Conservation (phyloP, 169 alveolate species). For the Perkinsus marinus region DNA sequence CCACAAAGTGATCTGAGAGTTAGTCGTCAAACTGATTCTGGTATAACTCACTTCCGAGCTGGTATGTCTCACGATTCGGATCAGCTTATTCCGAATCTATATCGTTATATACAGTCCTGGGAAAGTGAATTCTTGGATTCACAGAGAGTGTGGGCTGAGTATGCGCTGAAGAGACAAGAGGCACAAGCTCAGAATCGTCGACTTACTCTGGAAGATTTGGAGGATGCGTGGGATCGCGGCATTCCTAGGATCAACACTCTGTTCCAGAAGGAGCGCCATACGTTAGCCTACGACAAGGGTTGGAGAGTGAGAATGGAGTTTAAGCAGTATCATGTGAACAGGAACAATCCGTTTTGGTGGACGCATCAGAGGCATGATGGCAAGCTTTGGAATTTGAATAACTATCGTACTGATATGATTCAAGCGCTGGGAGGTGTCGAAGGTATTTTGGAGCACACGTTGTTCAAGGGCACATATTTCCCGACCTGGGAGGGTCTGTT, state of each 20-base stretch:
- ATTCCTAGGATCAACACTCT: conserved; percentile 99
- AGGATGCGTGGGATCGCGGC: conserved; percentile 99
- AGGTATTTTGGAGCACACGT: conserved; percentile 98
- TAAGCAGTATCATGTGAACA: conserved; percentile 80
- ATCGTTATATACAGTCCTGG: conserved; percentile 92
- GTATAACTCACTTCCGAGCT: conserved; percentile 98
- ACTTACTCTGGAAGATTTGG: conserved; percentile 95
- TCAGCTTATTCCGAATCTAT: conserved; percentile 95
- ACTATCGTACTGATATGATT: conserved; percentile 99
- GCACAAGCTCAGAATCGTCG: conserved; percentile 96
- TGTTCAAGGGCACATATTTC: conserved; percentile 99
- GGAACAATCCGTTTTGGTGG: conserved; percentile 99
- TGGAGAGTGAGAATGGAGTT: conserved; percentile 99
- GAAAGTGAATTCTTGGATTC: conserved; percentile 98
- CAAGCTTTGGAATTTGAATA: conserved; percentile 97
- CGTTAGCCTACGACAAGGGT: conserved; percentile 99
- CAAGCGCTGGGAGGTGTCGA: conserved; percentile 99
- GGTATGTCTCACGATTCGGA: conserved; percentile 99
- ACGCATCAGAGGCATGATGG: conserved; percentile 99
- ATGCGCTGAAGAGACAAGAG: conserved; percentile 95
- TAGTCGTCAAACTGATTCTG: conserved; percentile 91
- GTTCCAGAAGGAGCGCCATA: conserved; percentile 97
- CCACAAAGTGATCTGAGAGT: conserved; percentile 98
- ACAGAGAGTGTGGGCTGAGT: conserved; percentile 99
- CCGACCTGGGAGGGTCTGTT: conserved; percentile 99